Conservation (phyloP, 371 early-diverging fungal species). For the Mucor saturninus region DNA sequence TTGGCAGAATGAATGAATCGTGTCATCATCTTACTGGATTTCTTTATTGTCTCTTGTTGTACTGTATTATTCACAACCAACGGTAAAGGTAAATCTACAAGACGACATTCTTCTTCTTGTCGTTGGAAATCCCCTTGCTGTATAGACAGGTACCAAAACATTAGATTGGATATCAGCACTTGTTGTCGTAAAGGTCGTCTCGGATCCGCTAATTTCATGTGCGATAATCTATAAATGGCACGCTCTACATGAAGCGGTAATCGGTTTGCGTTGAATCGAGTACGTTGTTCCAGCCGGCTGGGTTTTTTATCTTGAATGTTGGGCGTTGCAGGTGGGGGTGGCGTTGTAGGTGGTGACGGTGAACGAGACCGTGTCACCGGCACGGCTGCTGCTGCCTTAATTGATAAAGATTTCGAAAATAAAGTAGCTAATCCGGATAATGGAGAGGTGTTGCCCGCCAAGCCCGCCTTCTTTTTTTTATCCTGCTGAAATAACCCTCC, state of each 20-base stretch:
- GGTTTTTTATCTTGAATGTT: conserved; percentile 12
- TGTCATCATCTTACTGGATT: conserved; percentile 19
- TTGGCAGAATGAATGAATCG: conserved; percentile 27
- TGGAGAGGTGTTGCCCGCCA: not conserved
- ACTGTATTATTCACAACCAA: not conserved
- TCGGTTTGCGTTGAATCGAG: conserved; percentile 43
- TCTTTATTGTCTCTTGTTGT: conserved; percentile 15
- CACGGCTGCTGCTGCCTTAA: conserved; percentile 15
- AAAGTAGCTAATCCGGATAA: conserved; percentile 33
- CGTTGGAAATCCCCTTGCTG: conserved; percentile 22
- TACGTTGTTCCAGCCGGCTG: conserved; percentile 27
- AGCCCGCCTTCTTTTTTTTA: not conserved
- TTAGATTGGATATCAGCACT: conserved; percentile 86
- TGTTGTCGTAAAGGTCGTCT: conserved; percentile 82
- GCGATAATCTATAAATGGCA: conserved; percentile 83
- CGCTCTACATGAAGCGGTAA: conserved; percentile 82
- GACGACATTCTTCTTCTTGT: not conserved
- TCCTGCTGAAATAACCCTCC: conserved; percentile 19
- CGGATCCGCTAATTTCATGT: conserved; percentile 84
- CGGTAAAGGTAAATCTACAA: not conserved
- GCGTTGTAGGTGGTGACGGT: not conserved
- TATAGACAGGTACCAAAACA: conserved; percentile 86
- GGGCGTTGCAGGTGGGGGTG: not conserved
- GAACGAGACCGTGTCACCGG: not conserved
- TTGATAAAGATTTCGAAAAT: conserved; percentile 32